Conservation (phyloP, 192 early-diverging fungal species). For the Podila epigama region DNA sequence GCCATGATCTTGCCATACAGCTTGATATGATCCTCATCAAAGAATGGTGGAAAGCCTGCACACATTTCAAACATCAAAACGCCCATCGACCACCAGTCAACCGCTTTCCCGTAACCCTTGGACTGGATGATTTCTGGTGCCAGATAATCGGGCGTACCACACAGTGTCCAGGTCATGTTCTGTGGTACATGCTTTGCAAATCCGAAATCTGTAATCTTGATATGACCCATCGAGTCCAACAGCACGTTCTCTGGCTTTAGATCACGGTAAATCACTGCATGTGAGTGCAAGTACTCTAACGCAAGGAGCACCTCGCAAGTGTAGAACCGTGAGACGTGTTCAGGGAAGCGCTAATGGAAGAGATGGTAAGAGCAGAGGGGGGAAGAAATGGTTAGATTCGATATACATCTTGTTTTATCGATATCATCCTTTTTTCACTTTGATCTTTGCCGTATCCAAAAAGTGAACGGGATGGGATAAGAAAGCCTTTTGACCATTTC, state of each 20-base stretch:
- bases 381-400: no score
- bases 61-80: constrained; percentile 94
- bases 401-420: neutral
- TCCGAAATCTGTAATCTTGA: constrained; percentile 90
- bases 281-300: constrained; percentile 80
- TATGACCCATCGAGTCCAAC: constrained; percentile 80
- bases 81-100: constrained; percentile 95
- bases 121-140: constrained; percentile 91
- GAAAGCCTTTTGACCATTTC: no score
- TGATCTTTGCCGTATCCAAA: no score
- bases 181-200: constrained; percentile 85
- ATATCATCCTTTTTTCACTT: no score
- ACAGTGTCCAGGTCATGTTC: constrained; percentile 87
- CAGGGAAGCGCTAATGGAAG: constrained; percentile 73
- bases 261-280: constrained; percentile 83
- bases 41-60: constrained; percentile 94
- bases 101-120: constrained; percentile 90
- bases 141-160: constrained; percentile 85
- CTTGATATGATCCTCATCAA: constrained; percentile 91
- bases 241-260: constrained; percentile 86
- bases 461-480: no score
- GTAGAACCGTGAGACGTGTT: constrained; percentile 81
- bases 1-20: constrained; percentile 93
- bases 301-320: constrained; percentile 79
- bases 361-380: no score